Base-by-base conservation (phyloP, 164 flowering plant genomes). In the Vitis cinerea region DNA sequence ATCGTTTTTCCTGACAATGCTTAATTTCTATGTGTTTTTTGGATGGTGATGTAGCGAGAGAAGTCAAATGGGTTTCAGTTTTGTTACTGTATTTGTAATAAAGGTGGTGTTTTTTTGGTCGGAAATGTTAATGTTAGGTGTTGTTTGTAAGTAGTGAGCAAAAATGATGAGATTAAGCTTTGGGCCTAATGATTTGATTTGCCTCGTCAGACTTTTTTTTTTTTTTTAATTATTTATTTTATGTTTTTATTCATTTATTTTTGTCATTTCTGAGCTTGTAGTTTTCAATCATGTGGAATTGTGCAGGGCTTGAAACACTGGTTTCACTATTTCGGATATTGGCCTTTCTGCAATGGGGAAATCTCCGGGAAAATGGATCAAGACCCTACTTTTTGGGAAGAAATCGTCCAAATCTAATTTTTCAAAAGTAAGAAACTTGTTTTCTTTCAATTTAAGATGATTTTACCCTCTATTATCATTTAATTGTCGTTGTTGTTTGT, bases 281-380 rank as follows among this genome's bases (percentile, higher is more conserved):
- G 44, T 37, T 37, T 37, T 37, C 44, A 47, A 59, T 10, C 37
- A n/a, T 64, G 23, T 67, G 23, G 10, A 50, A 59, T 8, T 17
- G 60, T 76, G 74, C 71, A 69, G 82, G 47, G 31, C 3, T 29
- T 63, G 59, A 60, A 50, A 9, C 56, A 72, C 61, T 10, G 29
- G 29, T 58, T 11, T 54, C 19, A 31, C 62, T 62, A 37, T 67
- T 65, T 9, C 23, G 3, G 48, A 30, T 44, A 49, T 57, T 54
- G 66, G 66, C 49, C 47, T 57, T 71, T 47, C 47, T 57, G 71
- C 72, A 29, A 93, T 93, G 98, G 95, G 98, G 14, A 93, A 86
- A 70, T 93, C 97, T 63, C 90, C 97, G 2, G 94, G 78, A 56
- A 94, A 81, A 82, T 94, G 99, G 99, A 81, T 94, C 74, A 94